Percentiles rank a stretch among this genome's conserved stretches.
These are phyloP conservation scores for Elongisporangium senticosum DNA, from an alignment of 352 stramenopile species.

Conservation along the genomic window DNA sequence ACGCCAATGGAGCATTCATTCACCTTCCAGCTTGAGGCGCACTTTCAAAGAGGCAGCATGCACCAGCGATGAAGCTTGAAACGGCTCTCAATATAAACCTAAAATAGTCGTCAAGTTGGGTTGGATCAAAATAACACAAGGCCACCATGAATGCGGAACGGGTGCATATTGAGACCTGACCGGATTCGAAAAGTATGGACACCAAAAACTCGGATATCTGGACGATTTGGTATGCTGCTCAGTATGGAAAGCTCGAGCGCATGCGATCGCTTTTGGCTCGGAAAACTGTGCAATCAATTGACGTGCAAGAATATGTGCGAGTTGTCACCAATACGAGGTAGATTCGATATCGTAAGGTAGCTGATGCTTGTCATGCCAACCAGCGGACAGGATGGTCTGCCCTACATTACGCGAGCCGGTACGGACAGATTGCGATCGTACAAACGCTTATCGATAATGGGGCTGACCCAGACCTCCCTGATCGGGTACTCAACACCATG, in stretches of 20 bases:
- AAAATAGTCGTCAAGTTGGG: conserved; percentile 1
- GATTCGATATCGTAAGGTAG: neutral
- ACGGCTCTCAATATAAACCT: neutral
- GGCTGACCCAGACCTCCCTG: conserved; percentile 35
- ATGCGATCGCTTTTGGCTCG: conserved; percentile 48
- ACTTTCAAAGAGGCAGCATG: neutral
- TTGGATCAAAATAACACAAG: conserved; percentile 10
- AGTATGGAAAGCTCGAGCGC: conserved; percentile 46
- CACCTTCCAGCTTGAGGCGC: neutral
- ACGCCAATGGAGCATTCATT: neutral
- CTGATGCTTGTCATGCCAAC: neutral
- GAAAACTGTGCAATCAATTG: conserved; percentile 24
- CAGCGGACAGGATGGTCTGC: conserved; percentile 54
- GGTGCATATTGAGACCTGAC: no score
- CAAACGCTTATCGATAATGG: conserved; percentile 40
- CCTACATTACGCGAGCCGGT: conserved; percentile 55
- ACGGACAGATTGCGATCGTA: conserved; percentile 40
- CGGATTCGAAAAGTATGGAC: neutral
- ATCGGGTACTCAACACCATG: conserved; percentile 24
- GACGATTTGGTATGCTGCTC: conserved; percentile 72
- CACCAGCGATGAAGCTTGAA: neutral
- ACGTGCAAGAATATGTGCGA: conserved; percentile 50
- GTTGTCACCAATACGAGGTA: neutral
- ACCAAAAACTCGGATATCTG: conserved; percentile 27
- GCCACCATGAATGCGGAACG: conserved; percentile 21